Evolutionary conservation across 768 basidiomycete species (phyloP).

Genomic region (Lepiota venenata): DNA sequence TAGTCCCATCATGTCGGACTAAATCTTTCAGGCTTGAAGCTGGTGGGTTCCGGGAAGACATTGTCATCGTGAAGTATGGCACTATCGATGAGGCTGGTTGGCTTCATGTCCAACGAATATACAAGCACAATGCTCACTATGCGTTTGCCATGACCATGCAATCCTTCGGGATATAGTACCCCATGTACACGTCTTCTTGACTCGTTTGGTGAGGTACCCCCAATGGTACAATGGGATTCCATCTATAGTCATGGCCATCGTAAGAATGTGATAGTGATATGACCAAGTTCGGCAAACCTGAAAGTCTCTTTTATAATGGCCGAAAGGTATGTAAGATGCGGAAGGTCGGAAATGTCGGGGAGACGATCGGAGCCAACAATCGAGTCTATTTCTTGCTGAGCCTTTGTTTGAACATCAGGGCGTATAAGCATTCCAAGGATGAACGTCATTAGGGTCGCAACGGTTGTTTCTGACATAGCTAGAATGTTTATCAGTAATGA

Average conservation of each 20-base stretch:
- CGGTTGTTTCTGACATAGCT: constrained; percentile 1
- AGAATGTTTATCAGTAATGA: background rate
- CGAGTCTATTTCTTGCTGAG: constrained; percentile 13
- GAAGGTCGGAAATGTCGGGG: constrained; percentile 5
- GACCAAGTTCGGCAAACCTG: constrained; percentile 1
- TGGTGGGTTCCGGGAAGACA: constrained; percentile 33
- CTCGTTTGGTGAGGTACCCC: background rate
- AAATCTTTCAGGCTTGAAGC: constrained; percentile 39
- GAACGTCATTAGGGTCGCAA: background rate
- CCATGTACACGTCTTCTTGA: background rate
- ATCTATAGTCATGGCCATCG: background rate
- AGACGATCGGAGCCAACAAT: constrained; percentile 13
- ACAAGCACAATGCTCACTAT: background rate
- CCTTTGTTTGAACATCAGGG: constrained; percentile 9
- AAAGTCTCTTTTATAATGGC: constrained; percentile 12
- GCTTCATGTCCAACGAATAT: too few relatives aligned
- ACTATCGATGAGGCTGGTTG: constrained; percentile 19
- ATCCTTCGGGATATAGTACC: background rate
- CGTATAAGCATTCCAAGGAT: constrained; percentile 11
- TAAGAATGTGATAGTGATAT: background rate
- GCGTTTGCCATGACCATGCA: background rate
- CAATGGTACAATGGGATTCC: constrained; percentile 1
- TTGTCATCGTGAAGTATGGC: constrained; percentile 35
- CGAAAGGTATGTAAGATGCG: constrained; percentile 8
- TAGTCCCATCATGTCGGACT: constrained; percentile 20